Base-by-base conservation (phyloP, 2,329 filamentous ascomycete genomes). In the Colletotrichum coccodes region DNA sequence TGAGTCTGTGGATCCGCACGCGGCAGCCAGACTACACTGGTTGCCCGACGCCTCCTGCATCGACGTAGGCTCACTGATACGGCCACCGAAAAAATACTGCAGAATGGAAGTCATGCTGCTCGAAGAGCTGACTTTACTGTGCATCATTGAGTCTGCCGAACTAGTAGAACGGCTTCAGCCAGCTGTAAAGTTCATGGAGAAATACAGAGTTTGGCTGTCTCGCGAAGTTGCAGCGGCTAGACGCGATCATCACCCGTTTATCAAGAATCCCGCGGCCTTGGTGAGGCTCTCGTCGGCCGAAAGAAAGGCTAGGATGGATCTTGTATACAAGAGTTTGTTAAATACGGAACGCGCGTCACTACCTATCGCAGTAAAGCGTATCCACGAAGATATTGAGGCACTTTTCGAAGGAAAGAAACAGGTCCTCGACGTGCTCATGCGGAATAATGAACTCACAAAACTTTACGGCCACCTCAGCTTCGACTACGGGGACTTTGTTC, bases 351-450 rank as follows among this genome's bases (percentile, higher is more conserved):
- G 42, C 5, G 11, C 42, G 1, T 32, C 49, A 18, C 26, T 53
- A 0, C 56, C 46, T 1, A 44, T 32, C 2, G 23, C 21, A n/a
- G 38, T 62, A 12, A 47, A 62, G 9, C 40, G 32, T 11, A 49
- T 67, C 1, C 14, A 26, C 5, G 64, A 67, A 16, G 7, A 50
- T 9, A 71, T 72, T 8, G 72, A 71, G 49, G 60, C 60, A 11
- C 69, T 79, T 7, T 73, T 77, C 26, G 70, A 56, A 1, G 77
- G 76, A 8, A 28, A 70, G 28, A 59, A 52, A 3, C 73, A 78
- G 36, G 71, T 74, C 5, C 70, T 78, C 3, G 75, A 80, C 12
- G 46, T 79, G 1, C 73, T 81, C 8, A 74, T 77, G 63, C 71
- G 74, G 16, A 76, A 73, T 26, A 75, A 57, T 23, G 16, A 46